phyloP scores from a whole-genome alignment of 306 rosid genomes.

The Begonia loranthoides region DNA sequence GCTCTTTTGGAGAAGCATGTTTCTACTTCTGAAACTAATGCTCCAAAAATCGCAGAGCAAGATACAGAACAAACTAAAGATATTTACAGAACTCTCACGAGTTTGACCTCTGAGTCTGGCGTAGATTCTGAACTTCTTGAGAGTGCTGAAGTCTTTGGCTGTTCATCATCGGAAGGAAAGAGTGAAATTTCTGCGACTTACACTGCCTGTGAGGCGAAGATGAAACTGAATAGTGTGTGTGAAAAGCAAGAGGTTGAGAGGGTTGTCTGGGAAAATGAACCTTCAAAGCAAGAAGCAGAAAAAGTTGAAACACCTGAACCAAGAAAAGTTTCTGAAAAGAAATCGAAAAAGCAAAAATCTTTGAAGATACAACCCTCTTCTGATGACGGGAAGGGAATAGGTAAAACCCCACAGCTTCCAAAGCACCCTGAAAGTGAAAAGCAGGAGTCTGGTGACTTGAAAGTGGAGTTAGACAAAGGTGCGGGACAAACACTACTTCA shows the following conservation, averaged over 20 bases:
- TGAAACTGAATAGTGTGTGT: constrained; percentile 18
- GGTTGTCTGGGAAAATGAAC: constrained; percentile 10
- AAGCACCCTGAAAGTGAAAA: constrained; percentile 39
- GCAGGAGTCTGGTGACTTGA: constrained; percentile 15
- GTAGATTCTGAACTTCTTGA: constrained; percentile 19
- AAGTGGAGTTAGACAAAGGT: constrained; percentile 22
- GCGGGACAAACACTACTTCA: constrained; percentile 13
- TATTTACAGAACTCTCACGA: constrained; percentile 11
- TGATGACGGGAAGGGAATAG: constrained; percentile 46
- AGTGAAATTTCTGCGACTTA: constrained; percentile 15
- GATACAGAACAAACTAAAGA: constrained; percentile 13
- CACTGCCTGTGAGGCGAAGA: constrained; percentile 15
- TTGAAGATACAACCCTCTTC: constrained; percentile 37
- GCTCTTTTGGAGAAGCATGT: constrained; percentile 14
- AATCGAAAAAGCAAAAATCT: constrained; percentile 73
- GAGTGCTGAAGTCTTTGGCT: constrained; percentile 17
- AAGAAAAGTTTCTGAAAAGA: constrained; percentile 65
- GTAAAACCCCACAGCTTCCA: constrained; percentile 21
- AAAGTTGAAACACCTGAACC: constrained; percentile 43
- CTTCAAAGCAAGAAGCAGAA: constrained; percentile 19
- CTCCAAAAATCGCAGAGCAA: constrained; percentile 21
- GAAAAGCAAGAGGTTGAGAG: constrained; percentile 32
- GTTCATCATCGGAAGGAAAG: constrained; percentile 16
- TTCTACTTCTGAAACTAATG: constrained; percentile 14
- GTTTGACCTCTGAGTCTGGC: constrained; percentile 16